phyloP scores from a whole-genome alignment of 257 asterid species.

The Craterostigma plantagineum region DNA sequence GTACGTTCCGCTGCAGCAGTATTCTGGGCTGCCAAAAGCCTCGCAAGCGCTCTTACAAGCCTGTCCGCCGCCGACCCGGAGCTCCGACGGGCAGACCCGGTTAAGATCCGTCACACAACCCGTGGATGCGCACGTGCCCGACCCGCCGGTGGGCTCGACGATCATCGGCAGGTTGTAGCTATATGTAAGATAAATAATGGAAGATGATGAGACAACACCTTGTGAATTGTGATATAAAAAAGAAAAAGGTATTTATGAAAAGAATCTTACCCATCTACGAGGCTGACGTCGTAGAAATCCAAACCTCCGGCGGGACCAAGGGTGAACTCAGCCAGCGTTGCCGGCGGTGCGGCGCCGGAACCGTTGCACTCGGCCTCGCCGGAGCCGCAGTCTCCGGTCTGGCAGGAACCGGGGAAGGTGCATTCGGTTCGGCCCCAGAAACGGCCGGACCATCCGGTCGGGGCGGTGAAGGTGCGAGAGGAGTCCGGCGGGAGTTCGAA shows the following conservation, averaged over 20 bases:
- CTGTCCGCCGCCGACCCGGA: constrained; percentile 2
- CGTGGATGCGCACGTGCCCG: background rate
- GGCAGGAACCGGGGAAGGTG: constrained; percentile 43
- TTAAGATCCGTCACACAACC: constrained; percentile 3
- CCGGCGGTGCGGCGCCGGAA: constrained; percentile 79
- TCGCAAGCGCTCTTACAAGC: background rate
- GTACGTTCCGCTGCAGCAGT: constrained; percentile 2
- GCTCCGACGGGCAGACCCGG: constrained; percentile 2
- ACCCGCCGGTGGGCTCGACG: background rate
- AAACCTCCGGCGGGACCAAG: background rate
- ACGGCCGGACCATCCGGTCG: constrained; percentile 81
- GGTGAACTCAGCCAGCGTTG: constrained; percentile 21
- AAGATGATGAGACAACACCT: no score
- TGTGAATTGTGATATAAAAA: no score
- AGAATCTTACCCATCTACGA: background rate
- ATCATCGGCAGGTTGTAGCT: no score
- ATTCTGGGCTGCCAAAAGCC: constrained; percentile 3
- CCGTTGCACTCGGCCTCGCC: constrained; percentile 63
- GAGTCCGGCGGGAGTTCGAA: constrained; percentile 44
- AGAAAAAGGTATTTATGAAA: no score
- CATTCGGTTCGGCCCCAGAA: constrained; percentile 82
- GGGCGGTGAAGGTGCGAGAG: constrained; percentile 52
- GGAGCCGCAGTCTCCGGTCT: constrained; percentile 79
- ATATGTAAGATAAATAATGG: no score
- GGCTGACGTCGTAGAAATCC: constrained; percentile 3